Conservation (phyloP, 2,329 filamentous ascomycete species). For the Aspergillus sp. region DNA sequence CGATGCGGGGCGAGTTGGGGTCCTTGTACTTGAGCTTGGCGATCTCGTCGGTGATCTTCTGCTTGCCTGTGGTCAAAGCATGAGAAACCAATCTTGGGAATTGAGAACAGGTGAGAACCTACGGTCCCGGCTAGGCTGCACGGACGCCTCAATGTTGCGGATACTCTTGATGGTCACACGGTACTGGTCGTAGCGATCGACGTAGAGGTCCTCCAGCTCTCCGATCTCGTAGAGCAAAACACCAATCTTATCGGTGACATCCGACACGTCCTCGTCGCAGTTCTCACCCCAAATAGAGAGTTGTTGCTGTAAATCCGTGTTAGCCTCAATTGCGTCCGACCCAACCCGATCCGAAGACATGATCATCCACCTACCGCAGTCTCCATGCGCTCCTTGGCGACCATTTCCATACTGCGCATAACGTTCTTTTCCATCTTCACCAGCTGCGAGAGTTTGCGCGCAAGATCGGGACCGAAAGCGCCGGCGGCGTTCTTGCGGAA, state of each 20-base stretch:
- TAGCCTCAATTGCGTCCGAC: slow-evolving; percentile 11
- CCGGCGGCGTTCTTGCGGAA: slow-evolving; percentile 54
- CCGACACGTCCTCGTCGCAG: slow-evolving; percentile 95
- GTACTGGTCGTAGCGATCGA: slow-evolving; percentile 99
- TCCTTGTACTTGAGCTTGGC: slow-evolving; percentile 99
- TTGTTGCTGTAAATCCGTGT: slow-evolving; percentile 71
- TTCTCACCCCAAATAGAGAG: slow-evolving; percentile 95
- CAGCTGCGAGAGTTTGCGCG: slow-evolving; percentile 95
- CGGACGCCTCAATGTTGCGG: slow-evolving; percentile 96
- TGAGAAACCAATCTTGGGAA: neutral
- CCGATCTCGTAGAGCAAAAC: slow-evolving; percentile 98
- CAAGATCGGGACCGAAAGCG: slow-evolving; percentile 73
- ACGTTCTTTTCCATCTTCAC: slow-evolving; percentile 99
- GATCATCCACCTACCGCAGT: slow-evolving; percentile 71
- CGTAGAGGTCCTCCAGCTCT: slow-evolving; percentile 96
- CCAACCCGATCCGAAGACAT: neutral
- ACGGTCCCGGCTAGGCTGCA: slow-evolving; percentile 97
- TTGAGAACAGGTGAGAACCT: slow-evolving; percentile 42
- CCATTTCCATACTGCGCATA: slow-evolving; percentile 96
- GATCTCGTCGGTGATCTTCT: slow-evolving; percentile 98
- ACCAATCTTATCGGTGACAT: slow-evolving; percentile 97
- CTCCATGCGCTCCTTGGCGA: slow-evolving; percentile 95
- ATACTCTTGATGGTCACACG: slow-evolving; percentile 99
- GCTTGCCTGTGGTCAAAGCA: slow-evolving; percentile 67
- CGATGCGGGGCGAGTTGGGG: slow-evolving; percentile 95